Evolutionary conservation across 805 yeast species (phyloP).

Genomic region (Lachancea sp.): DNA sequence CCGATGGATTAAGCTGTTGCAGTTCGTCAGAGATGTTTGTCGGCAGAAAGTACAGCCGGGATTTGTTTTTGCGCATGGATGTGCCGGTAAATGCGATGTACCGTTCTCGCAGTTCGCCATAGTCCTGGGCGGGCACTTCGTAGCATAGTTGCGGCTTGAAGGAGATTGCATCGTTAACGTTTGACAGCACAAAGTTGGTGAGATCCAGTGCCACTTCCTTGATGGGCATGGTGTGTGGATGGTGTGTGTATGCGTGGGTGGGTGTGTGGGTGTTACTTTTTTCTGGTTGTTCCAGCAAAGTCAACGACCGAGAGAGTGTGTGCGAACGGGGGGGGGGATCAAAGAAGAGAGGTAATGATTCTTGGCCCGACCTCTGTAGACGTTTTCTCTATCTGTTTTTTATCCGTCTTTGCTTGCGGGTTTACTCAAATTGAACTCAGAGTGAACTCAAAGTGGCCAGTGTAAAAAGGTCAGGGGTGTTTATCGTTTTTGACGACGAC

Average conservation of each 20-base stretch:
- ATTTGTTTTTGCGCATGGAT: constrained; percentile 20
- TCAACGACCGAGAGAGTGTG: too few relatives aligned
- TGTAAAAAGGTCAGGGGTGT: too few relatives aligned
- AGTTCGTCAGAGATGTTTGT: constrained; percentile 23
- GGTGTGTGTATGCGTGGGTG: background rate
- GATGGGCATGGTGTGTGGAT: constrained; percentile 8
- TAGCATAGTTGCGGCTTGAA: constrained; percentile 24
- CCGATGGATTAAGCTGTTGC: constrained; percentile 21
- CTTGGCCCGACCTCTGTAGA: too few relatives aligned
- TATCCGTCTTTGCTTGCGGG: too few relatives aligned
- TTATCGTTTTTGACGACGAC: too few relatives aligned
- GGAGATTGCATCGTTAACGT: constrained; percentile 23
- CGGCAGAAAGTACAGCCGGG: constrained; percentile 20
- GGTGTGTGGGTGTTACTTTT: too few relatives aligned
- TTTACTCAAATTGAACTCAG: too few relatives aligned
- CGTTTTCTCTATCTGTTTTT: too few relatives aligned
- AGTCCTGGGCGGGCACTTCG: constrained; percentile 21
- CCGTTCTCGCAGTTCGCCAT: constrained; percentile 16
- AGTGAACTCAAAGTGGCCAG: too few relatives aligned
- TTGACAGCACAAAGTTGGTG: constrained; percentile 20
- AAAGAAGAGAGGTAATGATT: too few relatives aligned
- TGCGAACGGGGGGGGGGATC: too few relatives aligned
- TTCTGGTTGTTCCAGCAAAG: too few relatives aligned
- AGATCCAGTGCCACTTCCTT: constrained; percentile 21
- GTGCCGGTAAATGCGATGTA: constrained; percentile 25